Conservation (phyloP, 2,329 filamentous ascomycete genomes). For the Tolypocladium inflatum region DNA sequence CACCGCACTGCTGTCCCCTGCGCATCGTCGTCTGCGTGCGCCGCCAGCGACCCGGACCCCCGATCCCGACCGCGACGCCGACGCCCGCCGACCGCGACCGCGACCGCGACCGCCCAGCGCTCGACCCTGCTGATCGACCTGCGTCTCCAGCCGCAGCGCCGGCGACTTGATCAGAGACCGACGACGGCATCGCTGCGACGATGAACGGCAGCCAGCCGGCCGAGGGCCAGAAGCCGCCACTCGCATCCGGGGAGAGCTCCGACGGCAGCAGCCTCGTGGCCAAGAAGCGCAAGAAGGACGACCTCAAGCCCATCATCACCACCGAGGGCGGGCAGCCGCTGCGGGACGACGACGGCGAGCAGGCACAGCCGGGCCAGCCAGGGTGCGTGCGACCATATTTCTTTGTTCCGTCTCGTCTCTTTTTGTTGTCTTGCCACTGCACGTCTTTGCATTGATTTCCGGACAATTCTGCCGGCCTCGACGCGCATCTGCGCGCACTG, state of each 20-base stretch:
- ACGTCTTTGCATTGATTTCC: background rate
- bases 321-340: constrained; percentile 35
- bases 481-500: background rate
- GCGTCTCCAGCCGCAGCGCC: background rate
- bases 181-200: background rate
- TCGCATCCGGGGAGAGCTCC: constrained; percentile 7
- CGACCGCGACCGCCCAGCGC: background rate
- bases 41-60: background rate
- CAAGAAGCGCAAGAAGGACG: constrained; percentile 70
- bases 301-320: constrained; percentile 67
- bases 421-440: background rate
- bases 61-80: background rate
- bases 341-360: constrained; percentile 29
- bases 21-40: background rate
- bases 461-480: background rate
- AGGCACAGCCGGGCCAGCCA: constrained; percentile 19
- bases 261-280: constrained; percentile 20
- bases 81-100: background rate
- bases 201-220: constrained; percentile 19
- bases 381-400: constrained; percentile 22
- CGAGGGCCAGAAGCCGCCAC: constrained; percentile 20
- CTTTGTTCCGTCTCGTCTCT: background rate
- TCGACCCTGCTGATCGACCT: background rate
- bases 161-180: background rate
- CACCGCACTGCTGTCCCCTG: background rate